Evolutionary conservation across 2,329 filamentous ascomycete species (phyloP), one percentile per base, ranked within the genome.

Genomic region (Fusarium buharicum): DNA sequence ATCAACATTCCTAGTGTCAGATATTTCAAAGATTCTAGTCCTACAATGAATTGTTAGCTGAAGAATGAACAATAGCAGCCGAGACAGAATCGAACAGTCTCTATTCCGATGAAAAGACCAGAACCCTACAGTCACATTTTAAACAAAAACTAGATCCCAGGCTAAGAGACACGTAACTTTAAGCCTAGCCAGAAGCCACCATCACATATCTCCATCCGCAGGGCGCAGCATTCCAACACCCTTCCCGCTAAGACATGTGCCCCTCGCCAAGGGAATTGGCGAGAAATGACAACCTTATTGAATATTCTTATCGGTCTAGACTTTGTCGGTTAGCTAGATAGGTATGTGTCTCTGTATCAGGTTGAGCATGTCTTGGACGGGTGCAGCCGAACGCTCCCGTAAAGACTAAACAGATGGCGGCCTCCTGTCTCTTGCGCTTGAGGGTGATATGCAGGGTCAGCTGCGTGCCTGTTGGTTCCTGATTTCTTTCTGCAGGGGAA

Each of bases 121-220:
- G 20, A 31, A 27, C 12, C 27, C 10, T 14, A 6, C 38, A 50
- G 6, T 64, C 45, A 60, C 49, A 60, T 51, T 44, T 55, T 33
- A 48, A 41, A 45, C 13, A 34, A 14, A 22, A n/a, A 6, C 31
- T 20, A 43, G 20, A 16, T 30, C 6, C 4, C 37, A 10, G 20
- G 41, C 13, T 30, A 34, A 11, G 20, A 36, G 36, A 50, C 39
- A 20, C n/a, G 47, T 20, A 30, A 5, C 3, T 18, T 30, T 45
- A 55, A 45, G 38, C 40, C 50, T 47, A 12, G 13, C 28, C 28
- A 22, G 16, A 45, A 16, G 20, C 20, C 6, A 16, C 24, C 10
- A 27, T 63, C 60, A 64, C 60, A 63, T 63, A 64, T 48, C 24
- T 45, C 11, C 5, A 12, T 13, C 24, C 16, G 17, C 38, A 34